phyloP scores from a whole-genome alignment of 768 basidiomycete genomes.

The Pisolithus albus region DNA sequence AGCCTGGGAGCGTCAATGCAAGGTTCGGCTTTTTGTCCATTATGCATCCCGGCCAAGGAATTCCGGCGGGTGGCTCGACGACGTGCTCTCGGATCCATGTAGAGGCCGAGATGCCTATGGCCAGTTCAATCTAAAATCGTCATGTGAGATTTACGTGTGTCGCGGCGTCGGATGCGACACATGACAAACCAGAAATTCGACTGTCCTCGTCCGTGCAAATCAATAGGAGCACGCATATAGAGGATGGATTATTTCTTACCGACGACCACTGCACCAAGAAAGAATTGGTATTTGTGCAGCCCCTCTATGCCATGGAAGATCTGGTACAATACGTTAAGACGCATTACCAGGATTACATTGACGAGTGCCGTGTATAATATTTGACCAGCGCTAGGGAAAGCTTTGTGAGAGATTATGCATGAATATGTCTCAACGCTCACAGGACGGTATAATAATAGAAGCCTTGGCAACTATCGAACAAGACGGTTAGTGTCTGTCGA shows the following conservation, averaged over 20 bases:
- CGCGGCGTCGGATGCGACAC: not conserved
- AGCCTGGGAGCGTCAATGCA: not conserved
- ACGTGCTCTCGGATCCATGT: not conserved
- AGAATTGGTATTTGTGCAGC: not conserved
- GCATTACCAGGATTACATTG: constrained; percentile 17
- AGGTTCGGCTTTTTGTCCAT: not conserved
- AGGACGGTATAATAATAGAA: constrained; percentile 1
- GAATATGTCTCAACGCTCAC: too few relatives aligned
- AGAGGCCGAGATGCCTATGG: not conserved
- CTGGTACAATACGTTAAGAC: constrained; percentile 14
- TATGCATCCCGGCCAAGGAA: not conserved
- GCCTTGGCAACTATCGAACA: constrained; percentile 11
- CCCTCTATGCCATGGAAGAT: not conserved
- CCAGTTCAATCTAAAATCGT: not conserved
- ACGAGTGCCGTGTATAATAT: constrained; percentile 5
- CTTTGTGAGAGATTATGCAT: too few relatives aligned
- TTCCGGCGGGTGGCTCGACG: not conserved
- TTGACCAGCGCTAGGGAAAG: too few relatives aligned
- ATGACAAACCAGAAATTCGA: not conserved
- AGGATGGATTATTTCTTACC: not conserved
- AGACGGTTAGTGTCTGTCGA: not conserved
- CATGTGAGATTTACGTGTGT: not conserved
- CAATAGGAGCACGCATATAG: not conserved
- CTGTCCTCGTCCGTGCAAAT: not conserved
- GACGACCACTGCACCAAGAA: not conserved